Percentiles rank a stretch among this genome's conserved stretches.
phyloP scores from a whole-genome alignment of 345 rosid species.

The Arabidopsis suecica region DNA sequence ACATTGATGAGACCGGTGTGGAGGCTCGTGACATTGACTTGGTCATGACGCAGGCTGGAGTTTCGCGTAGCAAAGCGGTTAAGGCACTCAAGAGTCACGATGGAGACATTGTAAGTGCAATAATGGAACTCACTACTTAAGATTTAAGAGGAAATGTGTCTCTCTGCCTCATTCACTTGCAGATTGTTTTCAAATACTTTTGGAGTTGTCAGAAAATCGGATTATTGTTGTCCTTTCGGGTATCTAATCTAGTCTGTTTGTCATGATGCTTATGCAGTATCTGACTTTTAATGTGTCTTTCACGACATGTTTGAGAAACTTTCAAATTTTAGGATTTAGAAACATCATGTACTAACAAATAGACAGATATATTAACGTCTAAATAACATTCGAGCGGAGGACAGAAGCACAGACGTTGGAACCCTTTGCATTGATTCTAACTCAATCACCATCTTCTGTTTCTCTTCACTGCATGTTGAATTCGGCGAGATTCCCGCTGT shows the following conservation, averaged over 20 bases:
- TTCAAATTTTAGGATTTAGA: background rate
- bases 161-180: constrained; percentile 6
- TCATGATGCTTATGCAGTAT: background rate
- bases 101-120: constrained; percentile 94
- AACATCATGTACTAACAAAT: background rate
- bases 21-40: constrained; percentile 83
- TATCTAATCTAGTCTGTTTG: background rate
- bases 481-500: background rate
- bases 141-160: background rate
- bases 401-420: background rate
- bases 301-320: background rate
- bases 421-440: background rate
- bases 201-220: constrained; percentile 7
- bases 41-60: constrained; percentile 89
- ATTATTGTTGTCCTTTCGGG: background rate
- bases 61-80: constrained; percentile 73
- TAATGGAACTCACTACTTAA: constrained; percentile 84
- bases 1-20: constrained; percentile 72
- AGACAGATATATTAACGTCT: background rate
- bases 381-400: background rate
- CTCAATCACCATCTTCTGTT: constrained; percentile 1
- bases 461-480: background rate
- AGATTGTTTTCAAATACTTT: constrained; percentile 26
- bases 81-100: constrained; percentile 71
- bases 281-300: background rate